Evolutionary conservation across 2,329 filamentous ascomycete genomes (phyloP), one percentile per base, ranked within the genome.

Genomic region (Diaporthe longicolla): DNA sequence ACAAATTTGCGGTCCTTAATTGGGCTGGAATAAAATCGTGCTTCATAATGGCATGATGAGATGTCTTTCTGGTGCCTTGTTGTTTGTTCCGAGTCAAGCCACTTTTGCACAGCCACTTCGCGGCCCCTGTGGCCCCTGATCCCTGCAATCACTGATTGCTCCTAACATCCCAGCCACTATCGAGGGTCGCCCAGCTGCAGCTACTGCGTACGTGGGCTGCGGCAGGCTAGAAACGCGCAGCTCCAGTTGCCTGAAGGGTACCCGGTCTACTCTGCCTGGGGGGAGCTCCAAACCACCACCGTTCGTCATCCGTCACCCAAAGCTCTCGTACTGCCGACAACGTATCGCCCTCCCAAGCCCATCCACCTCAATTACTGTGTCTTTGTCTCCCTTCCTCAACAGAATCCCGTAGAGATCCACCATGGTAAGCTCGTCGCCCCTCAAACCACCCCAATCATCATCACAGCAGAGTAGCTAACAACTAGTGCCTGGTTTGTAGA

Each of bases 401-500:
- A 40, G 40, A 43, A 40, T 8, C 63, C 45, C 32, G 15, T 29
- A 54, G 48, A 40, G 15, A 19, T 19, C 35, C 63, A 68, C 37
- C 63, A 68, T 68, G 63, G 63, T 68, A 54, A 68, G 63, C 63
- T 68, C n/a, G 19, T 40, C n/a, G 32, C 48, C 32, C 7, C 19
- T 19, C 63, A 21, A 8, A 24, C 15, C 9, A 52, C 32, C 32
- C 32, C 63, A n/a, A 21, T 17, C 32, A 9, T 15, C 32, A 54
- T 35, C 1, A 17, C 48, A 40, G 32, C 63, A 29, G 3, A 29
- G 57, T 35, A 26, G 70, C 70, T 71, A 45, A 71, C 45, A 40
- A 15, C 24, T 45, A 4, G 32, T 55, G 40, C 10, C 32, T 78
- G 75, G 3, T 40, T 40, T 43, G 50, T 79, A 99, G 97, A 99